Base-by-base conservation (phyloP, 192 early-diverging fungal species). In the Backusella parvicylindrica region DNA sequence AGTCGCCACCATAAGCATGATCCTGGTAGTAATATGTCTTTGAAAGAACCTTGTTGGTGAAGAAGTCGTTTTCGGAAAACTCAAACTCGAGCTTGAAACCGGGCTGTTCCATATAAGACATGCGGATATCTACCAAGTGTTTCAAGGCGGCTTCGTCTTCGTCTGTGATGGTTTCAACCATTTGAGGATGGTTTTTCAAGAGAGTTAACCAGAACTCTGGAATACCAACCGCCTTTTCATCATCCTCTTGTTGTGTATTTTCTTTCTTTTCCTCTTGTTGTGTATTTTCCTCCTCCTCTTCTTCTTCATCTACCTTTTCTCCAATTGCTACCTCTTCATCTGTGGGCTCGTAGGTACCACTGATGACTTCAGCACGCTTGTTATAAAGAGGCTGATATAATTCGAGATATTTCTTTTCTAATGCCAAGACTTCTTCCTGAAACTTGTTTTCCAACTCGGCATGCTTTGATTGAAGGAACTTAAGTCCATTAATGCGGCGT, bases 141-240 rank as follows among this genome's bases (percentile, higher is more conserved):
- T 99, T 94, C 79, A 99, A 86, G 5, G 88, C 94, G 50, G 88
- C 91, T 80, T 96, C 94, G 81, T 99, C 98, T 72, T 90, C 90
- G 64, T 95, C 94, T 28, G 95, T 96, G 83, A 99, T 97, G 69
- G 92, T 84, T 40, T 98, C 95, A 64, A 80, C 77, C 68, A 99
- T 84, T 72, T 88, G 86, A 50, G 89, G 85, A 83, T 96, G 86
- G 86, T 93, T 95, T 87, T 93, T 92, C 85, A 99, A 85, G 47
- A 90, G 88, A 47, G 96, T 98, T 47, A 97, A 86, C 98, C 98
- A 99, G 90, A 99, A 99, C 69, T 95, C 90, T 38, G 98, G 98
- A 33, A 99, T 91, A 75, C 96, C 98, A 73, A 71, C 81, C 15
- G 63, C 71, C 21, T 83, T 78, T 43, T 78, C 79, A n/a, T 78